Percentiles rank a stretch among this genome's conserved stretches.
Evolutionary conservation across 2,329 filamentous ascomycete species (phyloP).

Genomic region (Pezicula radicicola): DNA sequence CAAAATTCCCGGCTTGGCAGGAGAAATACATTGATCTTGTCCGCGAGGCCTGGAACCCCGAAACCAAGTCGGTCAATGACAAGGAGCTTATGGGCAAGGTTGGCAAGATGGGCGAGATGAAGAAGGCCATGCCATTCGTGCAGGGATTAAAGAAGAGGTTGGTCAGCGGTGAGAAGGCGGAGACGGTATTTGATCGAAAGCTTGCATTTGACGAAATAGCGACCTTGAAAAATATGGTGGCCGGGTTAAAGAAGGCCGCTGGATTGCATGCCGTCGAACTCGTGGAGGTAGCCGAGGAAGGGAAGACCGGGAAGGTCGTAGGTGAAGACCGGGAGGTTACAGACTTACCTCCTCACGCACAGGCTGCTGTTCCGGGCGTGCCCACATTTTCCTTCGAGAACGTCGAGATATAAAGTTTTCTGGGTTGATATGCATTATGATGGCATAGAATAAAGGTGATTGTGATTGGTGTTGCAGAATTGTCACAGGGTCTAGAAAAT

Average conservation of each 20-base stretch:
- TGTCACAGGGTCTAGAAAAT: too few relatives aligned
- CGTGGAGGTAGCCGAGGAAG: slow-evolving; percentile 67
- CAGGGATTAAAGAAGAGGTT: slow-evolving; percentile 83
- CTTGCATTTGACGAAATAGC: slow-evolving; percentile 82
- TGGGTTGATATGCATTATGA: neutral
- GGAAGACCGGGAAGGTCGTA: slow-evolving; percentile 58
- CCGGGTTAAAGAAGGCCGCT: slow-evolving; percentile 73
- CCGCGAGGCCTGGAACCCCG: slow-evolving; percentile 63
- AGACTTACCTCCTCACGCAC: slow-evolving; percentile 58
- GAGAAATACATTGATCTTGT: slow-evolving; percentile 83
- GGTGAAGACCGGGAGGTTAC: slow-evolving; percentile 53
- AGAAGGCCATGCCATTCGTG: slow-evolving; percentile 97
- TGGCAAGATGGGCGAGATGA: slow-evolving; percentile 83
- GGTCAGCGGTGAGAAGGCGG: slow-evolving; percentile 62
- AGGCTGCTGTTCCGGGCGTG: slow-evolving; percentile 74
- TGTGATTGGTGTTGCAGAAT: neutral
- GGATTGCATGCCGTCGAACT: slow-evolving; percentile 71
- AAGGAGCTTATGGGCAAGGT: slow-evolving; percentile 78
- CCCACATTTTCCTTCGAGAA: slow-evolving; percentile 88
- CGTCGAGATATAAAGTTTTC: slow-evolving; percentile 40
- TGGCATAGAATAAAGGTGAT: neutral
- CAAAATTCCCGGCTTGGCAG: slow-evolving; percentile 86
- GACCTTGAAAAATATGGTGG: slow-evolving; percentile 74
- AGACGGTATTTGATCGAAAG: slow-evolving; percentile 76
- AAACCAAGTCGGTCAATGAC: slow-evolving; percentile 66